Evolutionary conservation across 164 flowering plant genomes (phyloP).

Genomic region (Litsea cubeba): DNA sequence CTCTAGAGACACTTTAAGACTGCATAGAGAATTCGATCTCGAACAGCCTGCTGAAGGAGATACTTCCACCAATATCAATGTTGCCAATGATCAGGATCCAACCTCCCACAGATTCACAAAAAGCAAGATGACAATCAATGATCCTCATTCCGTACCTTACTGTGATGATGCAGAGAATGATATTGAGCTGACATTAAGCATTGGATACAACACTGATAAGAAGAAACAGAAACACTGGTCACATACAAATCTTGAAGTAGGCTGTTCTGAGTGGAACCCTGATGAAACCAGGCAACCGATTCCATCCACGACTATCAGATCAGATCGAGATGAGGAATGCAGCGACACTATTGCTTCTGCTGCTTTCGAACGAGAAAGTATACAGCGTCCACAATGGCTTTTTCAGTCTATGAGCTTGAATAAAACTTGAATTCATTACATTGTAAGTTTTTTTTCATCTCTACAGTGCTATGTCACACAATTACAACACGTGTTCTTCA

Average conservation of each 20-base stretch:
- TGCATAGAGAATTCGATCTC: slow-evolving; percentile 39
- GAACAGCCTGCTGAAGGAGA: slow-evolving; percentile 36
- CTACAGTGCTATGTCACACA: not conserved
- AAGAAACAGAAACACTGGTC: slow-evolving; percentile 18
- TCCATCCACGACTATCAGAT: slow-evolving; percentile 20
- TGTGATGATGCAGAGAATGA: slow-evolving; percentile 29
- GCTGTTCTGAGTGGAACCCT: slow-evolving; percentile 8
- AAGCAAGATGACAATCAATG: slow-evolving; percentile 10
- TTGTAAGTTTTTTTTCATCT: not conserved
- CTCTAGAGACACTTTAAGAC: slow-evolving; percentile 30
- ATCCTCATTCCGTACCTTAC: slow-evolving; percentile 1
- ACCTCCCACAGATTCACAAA: slow-evolving; percentile 11
- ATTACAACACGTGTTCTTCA: not conserved
- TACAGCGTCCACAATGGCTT: slow-evolving; percentile 54
- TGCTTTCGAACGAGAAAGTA: slow-evolving; percentile 32
- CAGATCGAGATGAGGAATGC: slow-evolving; percentile 31
- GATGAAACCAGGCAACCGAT: slow-evolving; percentile 18
- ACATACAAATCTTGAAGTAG: slow-evolving; percentile 4
- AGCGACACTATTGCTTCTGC: slow-evolving; percentile 23
- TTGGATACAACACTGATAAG: slow-evolving; percentile 35
- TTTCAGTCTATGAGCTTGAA: slow-evolving; percentile 45
- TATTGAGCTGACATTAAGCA: slow-evolving; percentile 60
- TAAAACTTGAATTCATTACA: slow-evolving; percentile 21
- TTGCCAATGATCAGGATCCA: slow-evolving; percentile 16
- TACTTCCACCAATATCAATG: slow-evolving; percentile 14